Evolutionary conservation across 1,284 basidiomycete genomes (phyloP).

Genomic region (Paramarasmius palmivorus): DNA sequence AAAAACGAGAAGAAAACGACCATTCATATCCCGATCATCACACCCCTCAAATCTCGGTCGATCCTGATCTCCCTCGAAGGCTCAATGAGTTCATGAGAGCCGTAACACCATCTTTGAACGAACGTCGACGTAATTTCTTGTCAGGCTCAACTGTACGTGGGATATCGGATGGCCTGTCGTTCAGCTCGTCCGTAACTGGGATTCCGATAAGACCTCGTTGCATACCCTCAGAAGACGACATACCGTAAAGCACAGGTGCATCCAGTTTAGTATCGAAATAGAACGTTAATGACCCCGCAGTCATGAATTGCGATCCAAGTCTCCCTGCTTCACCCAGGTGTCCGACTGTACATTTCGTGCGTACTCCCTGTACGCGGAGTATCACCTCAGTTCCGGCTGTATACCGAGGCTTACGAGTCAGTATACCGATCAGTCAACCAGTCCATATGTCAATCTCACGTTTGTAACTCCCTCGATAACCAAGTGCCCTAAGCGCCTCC

Average conservation of each 20-base stretch:
- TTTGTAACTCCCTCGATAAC: slow-evolving; percentile 20
- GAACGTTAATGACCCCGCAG: slow-evolving; percentile 25
- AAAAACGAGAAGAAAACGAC: too few species aligned
- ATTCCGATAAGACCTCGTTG: not conserved
- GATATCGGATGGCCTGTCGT: slow-evolving; percentile 5
- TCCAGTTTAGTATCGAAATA: slow-evolving; percentile 24
- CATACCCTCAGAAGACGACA: slow-evolving; percentile 2
- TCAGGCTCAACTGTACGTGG: slow-evolving; percentile 5
- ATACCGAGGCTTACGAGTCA: not conserved
- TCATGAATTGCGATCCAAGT: slow-evolving; percentile 24
- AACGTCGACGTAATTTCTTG: slow-evolving; percentile 4
- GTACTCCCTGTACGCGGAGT: slow-evolving; percentile 24
- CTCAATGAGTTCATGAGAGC: slow-evolving; percentile 5
- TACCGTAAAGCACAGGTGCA: slow-evolving; percentile 28
- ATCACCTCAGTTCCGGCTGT: slow-evolving; percentile 22
- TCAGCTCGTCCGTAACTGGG: slow-evolving; percentile 7
- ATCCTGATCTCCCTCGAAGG: too few species aligned
- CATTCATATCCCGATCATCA: too few species aligned
- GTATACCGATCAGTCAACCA: not conserved
- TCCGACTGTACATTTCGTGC: slow-evolving; percentile 22
- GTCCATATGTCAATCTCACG: slow-evolving; percentile 2
- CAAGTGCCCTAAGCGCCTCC: slow-evolving; percentile 31
- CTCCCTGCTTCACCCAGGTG: slow-evolving; percentile 23
- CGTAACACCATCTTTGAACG: slow-evolving; percentile 7
- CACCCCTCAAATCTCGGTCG: too few species aligned